phyloP scores from a whole-genome alignment of 495 filamentous ascomycete species.

The Neurospora sp. region DNA sequence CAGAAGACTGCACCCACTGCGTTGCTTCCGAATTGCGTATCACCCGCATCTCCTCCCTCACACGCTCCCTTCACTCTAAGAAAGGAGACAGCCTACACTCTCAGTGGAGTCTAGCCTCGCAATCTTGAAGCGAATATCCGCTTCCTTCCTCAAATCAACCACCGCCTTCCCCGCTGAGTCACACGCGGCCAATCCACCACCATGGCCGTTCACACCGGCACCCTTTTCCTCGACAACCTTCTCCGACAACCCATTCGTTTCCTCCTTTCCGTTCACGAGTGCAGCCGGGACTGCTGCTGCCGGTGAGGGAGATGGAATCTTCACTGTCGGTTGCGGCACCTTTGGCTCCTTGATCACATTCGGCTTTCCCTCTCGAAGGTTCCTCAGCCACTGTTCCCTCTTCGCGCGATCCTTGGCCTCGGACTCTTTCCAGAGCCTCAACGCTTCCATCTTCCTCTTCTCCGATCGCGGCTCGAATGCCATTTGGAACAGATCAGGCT shows the following conservation, averaged over 20 bases:
- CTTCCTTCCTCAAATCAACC: neutral
- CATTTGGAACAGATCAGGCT: constrained; percentile 34
- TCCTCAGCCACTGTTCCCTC: constrained; percentile 18
- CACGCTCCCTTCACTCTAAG: neutral
- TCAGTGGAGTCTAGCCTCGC: neutral
- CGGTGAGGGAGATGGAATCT: neutral
- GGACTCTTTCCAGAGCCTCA: constrained; percentile 15
- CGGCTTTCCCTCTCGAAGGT: neutral
- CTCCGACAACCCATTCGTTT: neutral
- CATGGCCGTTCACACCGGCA: neutral
- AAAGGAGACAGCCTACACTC: neutral
- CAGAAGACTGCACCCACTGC: no score
- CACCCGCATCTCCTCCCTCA: neutral
- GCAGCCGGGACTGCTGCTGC: neutral
- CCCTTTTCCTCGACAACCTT: neutral
- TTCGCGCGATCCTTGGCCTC: constrained; percentile 14
- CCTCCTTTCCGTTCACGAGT: neutral
- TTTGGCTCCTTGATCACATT: neutral
- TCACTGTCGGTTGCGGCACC: neutral
- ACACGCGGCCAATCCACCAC: neutral
- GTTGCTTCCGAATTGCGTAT: no score
- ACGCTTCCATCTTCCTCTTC: constrained; percentile 18
- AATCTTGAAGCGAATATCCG: neutral
- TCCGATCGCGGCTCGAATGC: constrained; percentile 29
- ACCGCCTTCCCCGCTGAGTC: neutral